Conservation (phyloP, 768 basidiomycete species). For the Auricularia sp. region DNA sequence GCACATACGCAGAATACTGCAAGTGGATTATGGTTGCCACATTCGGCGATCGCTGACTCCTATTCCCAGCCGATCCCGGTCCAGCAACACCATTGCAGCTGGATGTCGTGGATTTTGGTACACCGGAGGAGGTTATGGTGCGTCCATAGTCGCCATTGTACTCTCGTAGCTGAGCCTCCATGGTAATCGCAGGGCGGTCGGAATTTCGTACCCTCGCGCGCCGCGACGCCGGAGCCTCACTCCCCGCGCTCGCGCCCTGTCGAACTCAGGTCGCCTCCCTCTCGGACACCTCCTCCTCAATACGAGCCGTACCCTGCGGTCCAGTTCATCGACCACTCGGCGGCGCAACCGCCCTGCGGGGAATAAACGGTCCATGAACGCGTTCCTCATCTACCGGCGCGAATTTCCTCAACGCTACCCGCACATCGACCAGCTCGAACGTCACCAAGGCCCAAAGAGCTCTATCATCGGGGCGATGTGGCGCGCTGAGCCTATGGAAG, state of each 20-base stretch:
- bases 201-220: not conserved
- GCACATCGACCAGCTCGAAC: not conserved
- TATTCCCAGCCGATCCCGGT: not conserved
- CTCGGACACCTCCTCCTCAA: not conserved
- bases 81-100: not conserved
- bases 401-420: not conserved
- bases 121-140: not conserved
- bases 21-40: not conserved
- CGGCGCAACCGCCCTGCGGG: not conserved
- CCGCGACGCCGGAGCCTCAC: not conserved
- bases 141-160: not conserved
- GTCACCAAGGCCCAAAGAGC: not conserved
- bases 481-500: not conserved
- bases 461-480: not conserved
- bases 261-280: not conserved
- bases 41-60: not conserved
- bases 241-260: not conserved
- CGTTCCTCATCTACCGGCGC: not conserved
- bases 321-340: not conserved
- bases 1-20: not conserved
- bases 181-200: not conserved
- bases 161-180: not conserved
- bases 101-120: not conserved
- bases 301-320: not conserved
- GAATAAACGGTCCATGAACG: conserved; percentile 1